These are phyloP conservation scores for Choanephora cucurbitarum DNA, from an alignment of 371 early-diverging fungal genomes.

Conservation along the genomic window DNA sequence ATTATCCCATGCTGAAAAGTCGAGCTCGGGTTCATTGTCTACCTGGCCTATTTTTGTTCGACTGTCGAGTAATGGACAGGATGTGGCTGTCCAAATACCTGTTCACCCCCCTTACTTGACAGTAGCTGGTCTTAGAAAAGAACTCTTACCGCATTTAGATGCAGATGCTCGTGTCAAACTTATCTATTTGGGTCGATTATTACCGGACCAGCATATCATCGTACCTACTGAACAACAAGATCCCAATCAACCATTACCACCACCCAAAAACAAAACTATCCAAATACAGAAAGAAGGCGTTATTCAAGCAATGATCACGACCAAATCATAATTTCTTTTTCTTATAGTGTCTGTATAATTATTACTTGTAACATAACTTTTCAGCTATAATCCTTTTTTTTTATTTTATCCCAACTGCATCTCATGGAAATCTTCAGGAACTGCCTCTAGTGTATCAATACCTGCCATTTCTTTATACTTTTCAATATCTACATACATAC, in stretches of 20 bases:
- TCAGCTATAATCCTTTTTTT: no score
- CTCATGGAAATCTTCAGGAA: conserved; percentile 38
- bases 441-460: conserved; percentile 27
- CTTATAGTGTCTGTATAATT: no score
- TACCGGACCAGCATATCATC: conserved; percentile 21
- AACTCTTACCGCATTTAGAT: conserved; percentile 18
- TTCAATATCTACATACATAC: conserved; percentile 14
- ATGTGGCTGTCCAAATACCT: conserved; percentile 20
- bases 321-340: not conserved
- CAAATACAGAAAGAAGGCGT: conserved; percentile 26
- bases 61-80: conserved; percentile 25
- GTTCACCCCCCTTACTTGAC: conserved; percentile 25
- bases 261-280: conserved; percentile 16
- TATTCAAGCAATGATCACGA: conserved; percentile 25
- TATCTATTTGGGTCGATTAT: conserved; percentile 24
- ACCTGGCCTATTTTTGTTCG: conserved; percentile 27
- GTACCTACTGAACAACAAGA: conserved; percentile 16
- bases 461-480: conserved; percentile 27
- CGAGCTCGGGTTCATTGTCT: not conserved
- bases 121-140: conserved; percentile 12
- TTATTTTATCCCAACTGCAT: conserved; percentile 16
- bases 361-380: no score
- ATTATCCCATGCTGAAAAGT: not conserved
- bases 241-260: conserved; percentile 15
- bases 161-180: conserved; percentile 17